Evolutionary conservation across 257 asterid genomes (phyloP).

Genomic region (Knoxia roxburghii): DNA sequence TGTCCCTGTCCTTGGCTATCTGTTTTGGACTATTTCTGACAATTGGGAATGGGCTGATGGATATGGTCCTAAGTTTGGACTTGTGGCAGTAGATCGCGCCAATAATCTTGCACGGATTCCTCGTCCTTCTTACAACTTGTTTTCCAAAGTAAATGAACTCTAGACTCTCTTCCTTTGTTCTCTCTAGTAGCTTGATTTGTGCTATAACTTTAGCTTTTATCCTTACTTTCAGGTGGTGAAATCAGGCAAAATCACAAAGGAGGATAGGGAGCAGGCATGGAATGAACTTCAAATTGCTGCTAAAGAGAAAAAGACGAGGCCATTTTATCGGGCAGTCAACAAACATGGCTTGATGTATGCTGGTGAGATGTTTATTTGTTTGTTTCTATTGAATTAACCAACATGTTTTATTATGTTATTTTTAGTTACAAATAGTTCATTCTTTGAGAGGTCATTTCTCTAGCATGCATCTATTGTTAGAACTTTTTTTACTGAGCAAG

Average conservation of each 20-base stretch:
- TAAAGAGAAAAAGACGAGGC: conserved; percentile 58
- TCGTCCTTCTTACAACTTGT: conserved; percentile 78
- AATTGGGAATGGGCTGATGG: conserved; percentile 99
- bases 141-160: conserved; percentile 44
- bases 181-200: not conserved
- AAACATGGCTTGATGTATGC: conserved; percentile 89
- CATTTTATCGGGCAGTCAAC: conserved; percentile 72
- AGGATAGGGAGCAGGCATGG: conserved; percentile 73
- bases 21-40: conserved; percentile 98
- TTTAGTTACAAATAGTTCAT: not conserved
- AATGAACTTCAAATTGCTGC: conserved; percentile 69
- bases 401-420: not conserved
- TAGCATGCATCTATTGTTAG: not conserved
- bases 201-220: conserved; percentile 9
- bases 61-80: conserved; percentile 95
- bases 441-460: not conserved
- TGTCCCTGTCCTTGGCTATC: conserved; percentile 75
- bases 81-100: conserved; percentile 80
- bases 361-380: conserved; percentile 35
- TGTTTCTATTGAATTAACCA: not conserved
- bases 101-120: conserved; percentile 74
- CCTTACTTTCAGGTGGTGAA: conserved; percentile 53
- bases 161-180: not conserved
- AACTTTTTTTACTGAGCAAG: not conserved
- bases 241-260: conserved; percentile 62